Evolutionary conservation across 2,329 filamentous ascomycete genomes (phyloP).

Genomic region (Tricladium varicosporioides): DNA sequence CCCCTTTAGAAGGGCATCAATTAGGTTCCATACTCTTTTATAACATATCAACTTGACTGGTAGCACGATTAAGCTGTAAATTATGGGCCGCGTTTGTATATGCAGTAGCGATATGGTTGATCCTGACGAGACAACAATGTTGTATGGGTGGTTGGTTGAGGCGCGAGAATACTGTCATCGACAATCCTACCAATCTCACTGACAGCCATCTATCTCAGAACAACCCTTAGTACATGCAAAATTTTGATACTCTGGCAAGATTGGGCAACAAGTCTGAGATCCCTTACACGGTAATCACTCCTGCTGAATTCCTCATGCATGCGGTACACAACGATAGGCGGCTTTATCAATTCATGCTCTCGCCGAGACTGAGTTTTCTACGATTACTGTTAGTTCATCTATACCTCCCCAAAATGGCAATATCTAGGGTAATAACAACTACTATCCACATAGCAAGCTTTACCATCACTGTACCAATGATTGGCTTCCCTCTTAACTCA

Average conservation of each 20-base stretch:
- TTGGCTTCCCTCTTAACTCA: slow-evolving; percentile 74
- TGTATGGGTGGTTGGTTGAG: slow-evolving; percentile 6
- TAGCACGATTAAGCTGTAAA: neutral
- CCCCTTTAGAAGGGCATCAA: neutral
- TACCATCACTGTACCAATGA: slow-evolving; percentile 35
- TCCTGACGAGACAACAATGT: neutral
- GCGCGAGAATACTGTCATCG: slow-evolving; percentile 11
- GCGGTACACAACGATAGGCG: slow-evolving; percentile 22
- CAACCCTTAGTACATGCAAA: neutral
- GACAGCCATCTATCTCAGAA: neutral
- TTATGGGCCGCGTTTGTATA: neutral
- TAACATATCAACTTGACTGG: neutral
- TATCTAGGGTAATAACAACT: slow-evolving; percentile 15
- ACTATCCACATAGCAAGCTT: slow-evolving; percentile 21
- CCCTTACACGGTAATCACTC: slow-evolving; percentile 26
- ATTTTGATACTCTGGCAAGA: slow-evolving; percentile 5
- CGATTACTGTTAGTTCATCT: slow-evolving; percentile 5
- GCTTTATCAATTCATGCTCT: neutral
- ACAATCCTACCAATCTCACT: neutral
- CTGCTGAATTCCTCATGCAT: slow-evolving; percentile 26
- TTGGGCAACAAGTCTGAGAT: slow-evolving; percentile 10
- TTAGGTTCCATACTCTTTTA: neutral
- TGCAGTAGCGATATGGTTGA: neutral
- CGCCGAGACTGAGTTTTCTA: neutral
- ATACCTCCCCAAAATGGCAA: slow-evolving; percentile 21